Base-by-base conservation (phyloP, 192 early-diverging fungal genomes). In the Diversispora epigaea region DNA sequence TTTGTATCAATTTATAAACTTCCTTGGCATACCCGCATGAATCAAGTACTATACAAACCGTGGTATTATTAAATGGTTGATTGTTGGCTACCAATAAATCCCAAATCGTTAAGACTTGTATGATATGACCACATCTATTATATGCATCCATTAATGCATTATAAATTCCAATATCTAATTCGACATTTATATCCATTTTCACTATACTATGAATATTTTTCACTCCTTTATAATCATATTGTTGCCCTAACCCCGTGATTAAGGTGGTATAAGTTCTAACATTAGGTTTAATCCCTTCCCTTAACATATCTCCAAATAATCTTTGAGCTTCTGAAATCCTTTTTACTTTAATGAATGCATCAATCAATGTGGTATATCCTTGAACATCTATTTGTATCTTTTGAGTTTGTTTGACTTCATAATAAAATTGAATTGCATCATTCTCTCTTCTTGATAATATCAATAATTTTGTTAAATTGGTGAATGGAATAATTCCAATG, bases 131-230 rank as follows among this genome's bases (percentile, higher is more conserved):
- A 10, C 77, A 75, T 39, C 79, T 71, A 76, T 79, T 80, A 64
- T 82, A 84, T 11, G 77, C 83, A 56, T 83, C 68, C 83, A 84
- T 84, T 21, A 84, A 50, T 3, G 81, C 77, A 73, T 84, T 84
- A 57, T 83, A 82, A 19, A 84, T 65, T 3, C 50, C 54, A 10
- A 74, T 81, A 62, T 80, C 79, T 32, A 78, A 75, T 21, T 82
- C 81, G n/a, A 84, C 61, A 54, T 76, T 73, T 8, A 81, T 21
- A 49, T 84, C 81, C 46, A 84, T 76, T 54, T 81, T 82, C 8
- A 84, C 73, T 4, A 82, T 47, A 14, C 78, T 73, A 57, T 84
- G 83, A 40, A 84, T 66, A 11, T 71, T 76, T 43, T 68, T 54
- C 17, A 78, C 60, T 4, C 49, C 32, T 43, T 56, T 56, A n/a